phyloP scores from a whole-genome alignment of 495 filamentous ascomycete species.

The Hypomontagnella monticulosa region DNA sequence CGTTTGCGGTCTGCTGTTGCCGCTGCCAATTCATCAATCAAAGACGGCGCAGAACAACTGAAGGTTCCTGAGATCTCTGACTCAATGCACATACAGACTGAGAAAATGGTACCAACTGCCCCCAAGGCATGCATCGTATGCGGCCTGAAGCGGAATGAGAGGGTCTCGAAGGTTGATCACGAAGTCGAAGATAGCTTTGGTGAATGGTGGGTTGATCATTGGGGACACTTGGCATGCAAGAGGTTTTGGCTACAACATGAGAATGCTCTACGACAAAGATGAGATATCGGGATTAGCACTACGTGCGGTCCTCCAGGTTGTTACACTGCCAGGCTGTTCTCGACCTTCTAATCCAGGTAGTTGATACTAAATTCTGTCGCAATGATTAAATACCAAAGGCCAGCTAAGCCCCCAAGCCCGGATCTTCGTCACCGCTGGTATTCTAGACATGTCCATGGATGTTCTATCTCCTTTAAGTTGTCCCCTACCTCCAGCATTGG shows the following conservation, averaged over 20 bases:
- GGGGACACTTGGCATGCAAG: conserved; percentile 82
- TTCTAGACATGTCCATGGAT: neutral
- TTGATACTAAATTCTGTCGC: conserved; percentile 1
- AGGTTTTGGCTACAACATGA: conserved; percentile 86
- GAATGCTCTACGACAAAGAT: conserved; percentile 70
- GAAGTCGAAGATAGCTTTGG: conserved; percentile 88
- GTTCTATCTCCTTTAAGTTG: neutral
- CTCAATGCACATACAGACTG: conserved; percentile 66
- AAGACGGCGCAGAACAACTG: conserved; percentile 42
- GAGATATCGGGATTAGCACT: conserved; percentile 36
- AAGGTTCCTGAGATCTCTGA: conserved; percentile 76
- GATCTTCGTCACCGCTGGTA: neutral
- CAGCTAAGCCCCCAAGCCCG: neutral
- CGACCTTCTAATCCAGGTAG: neutral
- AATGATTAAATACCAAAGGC: conserved; percentile 2
- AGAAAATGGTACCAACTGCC: conserved; percentile 73
- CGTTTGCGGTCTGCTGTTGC: conserved; percentile 67
- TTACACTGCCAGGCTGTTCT: neutral
- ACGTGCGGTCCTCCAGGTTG: neutral
- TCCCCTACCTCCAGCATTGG: neutral
- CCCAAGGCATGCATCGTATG: conserved; percentile 86
- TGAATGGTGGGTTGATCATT: conserved; percentile 95
- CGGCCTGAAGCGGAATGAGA: conserved; percentile 86
- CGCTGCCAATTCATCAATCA: conserved; percentile 55
- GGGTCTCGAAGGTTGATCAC: conserved; percentile 76